Base-by-base conservation (phyloP, 371 early-diverging fungal species). In the Smittium culicis region DNA sequence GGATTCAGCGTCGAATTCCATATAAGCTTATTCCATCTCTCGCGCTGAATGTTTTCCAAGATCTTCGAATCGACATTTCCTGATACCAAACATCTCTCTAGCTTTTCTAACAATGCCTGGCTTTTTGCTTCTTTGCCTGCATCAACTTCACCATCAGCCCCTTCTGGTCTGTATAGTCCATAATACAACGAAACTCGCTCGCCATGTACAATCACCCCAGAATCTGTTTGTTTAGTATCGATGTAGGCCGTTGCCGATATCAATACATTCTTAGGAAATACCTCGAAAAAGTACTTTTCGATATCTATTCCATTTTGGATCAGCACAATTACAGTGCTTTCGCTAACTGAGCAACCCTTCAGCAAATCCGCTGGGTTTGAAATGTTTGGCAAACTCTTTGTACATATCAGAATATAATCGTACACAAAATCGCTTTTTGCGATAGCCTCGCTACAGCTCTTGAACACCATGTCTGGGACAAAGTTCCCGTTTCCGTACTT, bases 291-390 rank as follows among this genome's bases (percentile, higher is more conserved):
- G 60, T 85, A 83, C 16, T 82, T 82, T 68, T 92, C 94, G 25
- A 90, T 81, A 17, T 86, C 91, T 45, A 92, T 75, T 1, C 94
- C 92, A 73, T 93, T 93, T 73, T 93, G 94, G 34, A 92, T 86
- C 69, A 92, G 72, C 1, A 90, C 82, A 35, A 93, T 83, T 1
- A 82, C 68, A 17, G 88, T 87, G 14, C 81, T 74, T 0, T 77
- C 74, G 30, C 73, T 70, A 2, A 79, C 72, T 1, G 88, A 83
- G 0, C 83, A 85, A 30, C 88, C 83, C 1, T 77, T 79, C 70
- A 88, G 82, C 25, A 87, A 77, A 1, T 82, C 82, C 14, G 85
- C 80, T 33, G 84, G 80, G 66, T 82, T 80, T 64, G 80, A 80
- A 0, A 84, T 68, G 33, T 86, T 83, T 8, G 88, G 87, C 65